Conservation (phyloP, 83 land plant genomes). For the Larix sibirica region DNA sequence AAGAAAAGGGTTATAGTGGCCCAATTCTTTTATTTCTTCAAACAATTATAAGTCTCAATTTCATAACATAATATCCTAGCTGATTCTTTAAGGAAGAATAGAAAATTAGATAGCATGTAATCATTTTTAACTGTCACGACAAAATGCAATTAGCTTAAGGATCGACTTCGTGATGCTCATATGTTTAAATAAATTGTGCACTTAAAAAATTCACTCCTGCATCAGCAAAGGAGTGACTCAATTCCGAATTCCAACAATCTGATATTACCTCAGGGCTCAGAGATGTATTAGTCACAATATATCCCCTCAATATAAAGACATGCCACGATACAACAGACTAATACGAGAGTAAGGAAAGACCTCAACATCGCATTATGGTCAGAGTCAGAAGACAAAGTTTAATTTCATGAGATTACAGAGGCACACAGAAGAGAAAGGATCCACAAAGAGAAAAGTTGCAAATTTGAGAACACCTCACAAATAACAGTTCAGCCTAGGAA, state of each 20-base stretch:
- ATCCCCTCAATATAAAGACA: background rate
- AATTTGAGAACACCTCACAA: too few relatives aligned
- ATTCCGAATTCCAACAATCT: background rate
- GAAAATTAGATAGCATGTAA: background rate
- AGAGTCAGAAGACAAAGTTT: too few relatives aligned
- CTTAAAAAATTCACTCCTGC: background rate
- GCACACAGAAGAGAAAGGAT: too few relatives aligned
- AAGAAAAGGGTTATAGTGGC: background rate
- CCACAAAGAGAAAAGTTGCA: too few relatives aligned
- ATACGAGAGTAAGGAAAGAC: too few relatives aligned
- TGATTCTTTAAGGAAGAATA: background rate
- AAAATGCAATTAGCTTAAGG: background rate
- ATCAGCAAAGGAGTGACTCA: background rate
- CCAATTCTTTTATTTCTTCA: too few relatives aligned
- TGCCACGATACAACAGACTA: too few relatives aligned
- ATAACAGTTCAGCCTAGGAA: too few relatives aligned
- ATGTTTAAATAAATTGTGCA: background rate
- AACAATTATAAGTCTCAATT: too few relatives aligned
- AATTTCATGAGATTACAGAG: too few relatives aligned
- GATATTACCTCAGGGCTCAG: background rate
- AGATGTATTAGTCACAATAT: background rate
- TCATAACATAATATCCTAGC: background rate
- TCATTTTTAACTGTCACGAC: background rate
- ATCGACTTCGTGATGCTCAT: background rate
- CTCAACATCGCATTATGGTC: too few relatives aligned